Evolutionary conservation across 2,329 filamentous ascomycete genomes (phyloP).

Genomic region (Venturiaceae sp.): DNA sequence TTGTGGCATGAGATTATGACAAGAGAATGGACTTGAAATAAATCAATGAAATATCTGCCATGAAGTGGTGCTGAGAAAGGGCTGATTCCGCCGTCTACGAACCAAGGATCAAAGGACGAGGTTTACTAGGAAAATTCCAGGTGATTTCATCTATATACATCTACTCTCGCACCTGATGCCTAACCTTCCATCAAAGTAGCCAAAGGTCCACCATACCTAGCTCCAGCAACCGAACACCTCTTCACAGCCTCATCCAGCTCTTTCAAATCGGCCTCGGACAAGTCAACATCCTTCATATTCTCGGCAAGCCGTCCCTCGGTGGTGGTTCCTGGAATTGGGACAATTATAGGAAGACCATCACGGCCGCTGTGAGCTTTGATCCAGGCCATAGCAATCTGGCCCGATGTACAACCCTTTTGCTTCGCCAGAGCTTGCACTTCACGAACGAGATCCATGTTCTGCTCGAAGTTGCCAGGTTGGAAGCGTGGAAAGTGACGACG

Average conservation of each 20-base stretch:
- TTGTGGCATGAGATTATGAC: no score
- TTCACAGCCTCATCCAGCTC: slow-evolving; percentile 1
- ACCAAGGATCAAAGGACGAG: no score
- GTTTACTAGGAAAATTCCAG: no score
- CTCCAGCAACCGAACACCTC: background rate
- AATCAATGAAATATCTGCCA: no score
- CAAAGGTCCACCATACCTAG: background rate
- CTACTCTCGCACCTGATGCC: background rate
- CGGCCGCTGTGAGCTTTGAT: slow-evolving; percentile 31
- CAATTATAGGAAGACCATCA: slow-evolving; percentile 33
- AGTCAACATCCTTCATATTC: slow-evolving; percentile 20
- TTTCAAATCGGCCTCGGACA: slow-evolving; percentile 1
- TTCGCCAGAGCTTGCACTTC: slow-evolving; percentile 48
- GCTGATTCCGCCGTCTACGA: no score
- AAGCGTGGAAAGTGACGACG: slow-evolving; percentile 44
- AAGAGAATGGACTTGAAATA: no score
- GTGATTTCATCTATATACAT: background rate
- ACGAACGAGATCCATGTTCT: slow-evolving; percentile 53
- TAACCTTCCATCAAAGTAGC: slow-evolving; percentile 1
- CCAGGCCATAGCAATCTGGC: slow-evolving; percentile 42
- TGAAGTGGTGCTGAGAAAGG: no score
- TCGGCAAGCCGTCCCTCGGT: slow-evolving; percentile 27
- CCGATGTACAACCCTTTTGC: slow-evolving; percentile 41
- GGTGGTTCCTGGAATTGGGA: slow-evolving; percentile 34
- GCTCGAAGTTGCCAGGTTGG: slow-evolving; percentile 50